Evolutionary conservation across 2,329 filamentous ascomycete species (phyloP), one percentile per base, ranked within the genome.

Genomic region (Colletotrichum sp.): DNA sequence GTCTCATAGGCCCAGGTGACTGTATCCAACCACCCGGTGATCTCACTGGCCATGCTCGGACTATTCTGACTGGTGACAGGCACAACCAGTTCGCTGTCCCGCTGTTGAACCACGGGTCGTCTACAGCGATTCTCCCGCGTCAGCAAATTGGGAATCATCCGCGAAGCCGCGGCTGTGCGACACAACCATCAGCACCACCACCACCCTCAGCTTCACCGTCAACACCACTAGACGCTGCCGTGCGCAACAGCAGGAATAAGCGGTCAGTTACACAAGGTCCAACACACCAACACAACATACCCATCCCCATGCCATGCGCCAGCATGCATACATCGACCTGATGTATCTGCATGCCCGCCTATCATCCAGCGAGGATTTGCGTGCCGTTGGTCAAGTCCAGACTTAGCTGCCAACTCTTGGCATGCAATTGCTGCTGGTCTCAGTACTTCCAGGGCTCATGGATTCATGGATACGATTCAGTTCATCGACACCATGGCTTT

Each of bases 81-180:
- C 43, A 52, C 43, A 22, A 8, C n/a, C 58, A 61, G 58, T 61
- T 61, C 16, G 58, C 28, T 61, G 22, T 8, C 18, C 55, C 28
- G 30, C n/a, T 71, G 12, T 16, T 30, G 27, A 48, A 15, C 62
- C 58, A 30, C 58, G 67, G 56, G 22, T 48, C 10, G 67, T 27
- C 73, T 36, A 32, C 27, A 58, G 43, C 25, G 56, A n/a, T 56
- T 10, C 10, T 18, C 25, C 39, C 16, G 22, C 64, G 27, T 30
- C 67, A 48, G 28, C 73, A 48, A 75, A 75, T 75, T 75, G 73
- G 73, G 56, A 68, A 12, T 30, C 64, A 34, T 30, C 70, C 73
- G 70, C 25, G 64, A 58, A 68, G 64, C 73, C 73, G 70, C 73
- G 70, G 16, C 70, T 39, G 39, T 39, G 60, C 73, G 32, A 43